Evolutionary conservation across 352 stramenopile species (phyloP), one percentile per base, ranked within the genome.

Genomic region (Globisporangium iwayamae): DNA sequence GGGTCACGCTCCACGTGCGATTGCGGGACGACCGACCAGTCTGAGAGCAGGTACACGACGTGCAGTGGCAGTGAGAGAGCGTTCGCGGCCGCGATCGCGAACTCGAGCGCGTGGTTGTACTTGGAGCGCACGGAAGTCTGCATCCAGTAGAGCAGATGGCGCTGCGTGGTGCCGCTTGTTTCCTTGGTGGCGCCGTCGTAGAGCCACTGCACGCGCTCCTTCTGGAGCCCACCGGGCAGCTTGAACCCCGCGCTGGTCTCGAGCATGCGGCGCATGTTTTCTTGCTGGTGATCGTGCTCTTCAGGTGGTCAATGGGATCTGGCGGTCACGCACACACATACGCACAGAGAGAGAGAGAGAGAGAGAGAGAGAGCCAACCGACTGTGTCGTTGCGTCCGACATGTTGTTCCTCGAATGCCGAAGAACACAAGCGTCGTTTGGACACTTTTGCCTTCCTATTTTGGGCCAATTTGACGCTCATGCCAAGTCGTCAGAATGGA

Each of bases 61-160:
- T 89, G 80, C 46, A 95, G 68, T 48, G 87, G 87, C 41, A 93
- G 61, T 20, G 81, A 54, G 7, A 95, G 68, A 36, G 75, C 73
- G 18, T 87, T 87, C 14, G 87, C 84, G 1, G 78, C 81, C 1
- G 81, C 76, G 38, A 95, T 76, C 1, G 87, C 84, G 45, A 83
- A 91, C 64, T 95, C 83, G 25, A 95, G 74, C 51, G 85, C 70
- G 68, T 92, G 93, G 63, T 95, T 95, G 73, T 91, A 85, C 53
- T 88, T 85, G 30, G 83, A 72, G 46, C 87, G 87, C 68, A 94
- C 81, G 2, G 83, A 87, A 48, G 84, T 93, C 64, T 95, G 87
- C 87, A 95, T 95, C 87, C 87, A 95, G 72, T 95, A 95, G 62
- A 95, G 71, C 48, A 95, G 61, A 81, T 65, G 43, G 43, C 16